phyloP scores from a whole-genome alignment of 345 rosid genomes.

The Salix exigua region DNA sequence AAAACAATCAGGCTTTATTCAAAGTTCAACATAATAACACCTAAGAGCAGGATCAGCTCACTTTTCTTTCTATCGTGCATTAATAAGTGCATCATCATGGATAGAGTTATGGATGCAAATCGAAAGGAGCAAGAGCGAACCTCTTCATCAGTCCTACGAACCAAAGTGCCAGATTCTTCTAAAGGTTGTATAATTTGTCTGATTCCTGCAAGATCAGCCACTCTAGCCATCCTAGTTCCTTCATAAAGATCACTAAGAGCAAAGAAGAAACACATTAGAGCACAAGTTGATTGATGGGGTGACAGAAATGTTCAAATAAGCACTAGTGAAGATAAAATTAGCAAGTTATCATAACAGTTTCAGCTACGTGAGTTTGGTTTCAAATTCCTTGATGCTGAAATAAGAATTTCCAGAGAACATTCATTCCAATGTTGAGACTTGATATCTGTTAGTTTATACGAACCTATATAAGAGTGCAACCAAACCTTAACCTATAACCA shows the following conservation, averaged over 20 bases:
- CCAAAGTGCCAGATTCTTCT: slow-evolving; percentile 65
- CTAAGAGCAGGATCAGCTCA: not conserved
- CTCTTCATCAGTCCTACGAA: slow-evolving; percentile 74
- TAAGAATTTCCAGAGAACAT: not conserved
- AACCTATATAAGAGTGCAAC: not conserved
- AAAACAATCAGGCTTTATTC: slow-evolving; percentile 5
- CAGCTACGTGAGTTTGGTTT: not conserved
- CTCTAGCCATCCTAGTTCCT: slow-evolving; percentile 76
- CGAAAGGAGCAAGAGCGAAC: slow-evolving; percentile 26
- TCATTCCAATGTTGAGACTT: not conserved
- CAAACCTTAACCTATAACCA: not conserved
- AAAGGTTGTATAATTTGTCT: slow-evolving; percentile 66
- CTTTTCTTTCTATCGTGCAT: slow-evolving; percentile 2
- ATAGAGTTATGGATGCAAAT: not conserved
- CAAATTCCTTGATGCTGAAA: not conserved
- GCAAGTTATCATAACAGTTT: not conserved
- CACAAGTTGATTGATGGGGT: slow-evolving; percentile 16
- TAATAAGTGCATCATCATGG: not conserved
- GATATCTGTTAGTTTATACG: not conserved
- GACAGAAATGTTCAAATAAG: not conserved
- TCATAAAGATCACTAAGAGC: slow-evolving; percentile 74
- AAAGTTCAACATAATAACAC: not conserved
- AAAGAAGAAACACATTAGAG: slow-evolving; percentile 4
- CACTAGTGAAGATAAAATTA: not conserved
- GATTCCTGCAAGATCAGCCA: slow-evolving; percentile 67